These are phyloP conservation scores for Arctostaphylos glauca DNA, from an alignment of 148 eudicot genomes.

Conservation along the genomic window DNA sequence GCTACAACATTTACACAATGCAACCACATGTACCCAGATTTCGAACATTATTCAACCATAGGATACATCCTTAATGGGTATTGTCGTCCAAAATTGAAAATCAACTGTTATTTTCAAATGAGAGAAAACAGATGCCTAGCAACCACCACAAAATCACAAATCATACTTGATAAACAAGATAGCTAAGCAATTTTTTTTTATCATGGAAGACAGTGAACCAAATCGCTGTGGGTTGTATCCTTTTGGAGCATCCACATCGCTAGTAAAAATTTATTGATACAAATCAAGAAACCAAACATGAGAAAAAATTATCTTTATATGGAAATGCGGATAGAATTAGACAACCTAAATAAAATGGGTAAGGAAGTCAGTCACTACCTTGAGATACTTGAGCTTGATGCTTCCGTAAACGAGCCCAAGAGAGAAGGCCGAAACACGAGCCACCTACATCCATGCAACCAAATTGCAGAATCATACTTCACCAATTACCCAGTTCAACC, in stretches of 20 bases:
- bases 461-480: not conserved
- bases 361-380: slow-evolving; percentile 4
- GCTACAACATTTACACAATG: too few species aligned
- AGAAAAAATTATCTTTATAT: not conserved
- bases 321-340: not conserved
- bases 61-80: not conserved
- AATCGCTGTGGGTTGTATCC: not conserved
- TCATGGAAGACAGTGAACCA: too few species aligned
- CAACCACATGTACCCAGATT: not conserved
- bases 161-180: not conserved
- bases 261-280: not conserved
- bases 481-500: not conserved
- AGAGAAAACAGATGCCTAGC: not conserved
- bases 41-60: not conserved
- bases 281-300: not conserved
- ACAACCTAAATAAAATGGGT: not conserved
- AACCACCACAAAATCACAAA: not conserved
- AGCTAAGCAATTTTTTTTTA: not conserved
- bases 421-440: slow-evolving; percentile 25
- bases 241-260: not conserved
- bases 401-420: slow-evolving; percentile 18
- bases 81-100: not conserved
- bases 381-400: slow-evolving; percentile 26
- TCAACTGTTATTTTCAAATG: not conserved
- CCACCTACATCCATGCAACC: not conserved